Percentiles rank a stretch among this genome's conserved stretches.
Evolutionary conservation across 2,329 filamentous ascomycete genomes (phyloP).

Genomic region (Monosporascus ibericus): DNA sequence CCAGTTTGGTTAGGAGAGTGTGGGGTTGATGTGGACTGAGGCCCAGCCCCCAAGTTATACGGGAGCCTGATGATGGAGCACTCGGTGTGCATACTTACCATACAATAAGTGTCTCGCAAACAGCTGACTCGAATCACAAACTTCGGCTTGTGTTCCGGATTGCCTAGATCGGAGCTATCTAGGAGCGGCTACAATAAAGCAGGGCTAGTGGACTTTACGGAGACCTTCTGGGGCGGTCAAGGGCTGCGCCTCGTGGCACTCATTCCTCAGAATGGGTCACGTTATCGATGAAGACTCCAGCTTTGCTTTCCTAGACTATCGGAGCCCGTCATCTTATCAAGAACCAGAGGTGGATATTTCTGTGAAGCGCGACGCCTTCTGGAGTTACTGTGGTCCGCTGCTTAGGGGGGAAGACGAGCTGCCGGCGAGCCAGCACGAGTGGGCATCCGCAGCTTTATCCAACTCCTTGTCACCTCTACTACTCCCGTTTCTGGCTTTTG

Average conservation of each 20-base stretch:
- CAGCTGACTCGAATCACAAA: no score
- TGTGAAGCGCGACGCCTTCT: constrained; percentile 29
- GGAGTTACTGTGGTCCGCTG: constrained; percentile 39
- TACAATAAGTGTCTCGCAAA: no score
- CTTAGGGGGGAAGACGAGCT: constrained; percentile 21
- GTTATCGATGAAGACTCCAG: background rate
- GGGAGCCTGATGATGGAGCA: no score
- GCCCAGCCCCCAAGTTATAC: no score
- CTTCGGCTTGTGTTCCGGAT: no score
- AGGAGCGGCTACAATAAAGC: no score
- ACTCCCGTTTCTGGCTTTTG: constrained; percentile 33
- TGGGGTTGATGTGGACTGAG: no score
- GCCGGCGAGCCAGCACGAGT: constrained; percentile 32
- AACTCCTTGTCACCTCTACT: constrained; percentile 28
- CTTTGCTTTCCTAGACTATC: background rate
- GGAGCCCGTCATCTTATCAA: background rate
- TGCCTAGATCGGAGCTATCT: no score
- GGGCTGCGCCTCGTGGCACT: background rate
- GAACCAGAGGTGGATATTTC: constrained; percentile 3
- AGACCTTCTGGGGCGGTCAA: background rate
- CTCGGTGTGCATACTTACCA: no score
- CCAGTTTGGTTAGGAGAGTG: no score
- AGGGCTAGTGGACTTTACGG: no score
- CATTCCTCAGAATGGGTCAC: no score
- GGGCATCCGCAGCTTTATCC: constrained; percentile 28